Conservation (phyloP, 2,329 filamentous ascomycete species). For the Pseudocercospora fuligena region DNA sequence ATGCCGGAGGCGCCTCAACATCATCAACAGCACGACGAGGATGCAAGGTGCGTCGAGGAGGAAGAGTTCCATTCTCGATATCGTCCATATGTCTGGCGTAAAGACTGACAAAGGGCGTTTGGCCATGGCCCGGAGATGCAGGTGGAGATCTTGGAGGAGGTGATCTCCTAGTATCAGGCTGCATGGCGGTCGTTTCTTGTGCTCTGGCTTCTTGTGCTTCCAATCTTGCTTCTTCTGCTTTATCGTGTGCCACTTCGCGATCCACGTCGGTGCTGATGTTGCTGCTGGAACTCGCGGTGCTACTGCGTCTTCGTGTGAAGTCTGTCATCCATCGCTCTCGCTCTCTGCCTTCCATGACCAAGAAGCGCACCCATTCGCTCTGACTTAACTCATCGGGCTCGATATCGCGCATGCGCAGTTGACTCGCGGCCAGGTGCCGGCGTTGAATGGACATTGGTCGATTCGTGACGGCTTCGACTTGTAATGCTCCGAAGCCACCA, state of each 20-base stretch:
- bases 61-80: slow-evolving; percentile 28
- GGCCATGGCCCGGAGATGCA: slow-evolving; percentile 15
- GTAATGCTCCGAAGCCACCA: slow-evolving; percentile 41
- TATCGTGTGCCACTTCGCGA: slow-evolving; percentile 33
- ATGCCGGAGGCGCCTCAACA: slow-evolving; percentile 38
- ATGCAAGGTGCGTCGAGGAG: slow-evolving; percentile 30
- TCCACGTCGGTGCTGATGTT: slow-evolving; percentile 21
- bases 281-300: slow-evolving; percentile 32
- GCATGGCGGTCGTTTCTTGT: slow-evolving; percentile 25
- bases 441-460: slow-evolving; percentile 41
- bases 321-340: slow-evolving; percentile 41
- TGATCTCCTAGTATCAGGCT: slow-evolving; percentile 18
- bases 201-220: slow-evolving; percentile 35
- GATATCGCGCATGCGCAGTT: slow-evolving; percentile 43
- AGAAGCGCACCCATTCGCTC: slow-evolving; percentile 42
- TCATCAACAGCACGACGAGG: slow-evolving; percentile 34
- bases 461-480: slow-evolving; percentile 42
- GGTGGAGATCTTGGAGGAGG: slow-evolving; percentile 12
- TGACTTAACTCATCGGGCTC: slow-evolving; percentile 41
- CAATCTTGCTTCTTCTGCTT: slow-evolving; percentile 38
- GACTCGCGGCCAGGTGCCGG: slow-evolving; percentile 40
- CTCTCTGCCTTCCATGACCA: slow-evolving; percentile 41
- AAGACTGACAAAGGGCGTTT: slow-evolving; percentile 38
- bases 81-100: slow-evolving; percentile 38
- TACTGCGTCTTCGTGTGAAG: slow-evolving; percentile 35